Percentiles rank a stretch among this genome's conserved stretches.
Evolutionary conservation across 768 basidiomycete genomes (phyloP).

Genomic region (Omphalotus guepiniiformis): DNA sequence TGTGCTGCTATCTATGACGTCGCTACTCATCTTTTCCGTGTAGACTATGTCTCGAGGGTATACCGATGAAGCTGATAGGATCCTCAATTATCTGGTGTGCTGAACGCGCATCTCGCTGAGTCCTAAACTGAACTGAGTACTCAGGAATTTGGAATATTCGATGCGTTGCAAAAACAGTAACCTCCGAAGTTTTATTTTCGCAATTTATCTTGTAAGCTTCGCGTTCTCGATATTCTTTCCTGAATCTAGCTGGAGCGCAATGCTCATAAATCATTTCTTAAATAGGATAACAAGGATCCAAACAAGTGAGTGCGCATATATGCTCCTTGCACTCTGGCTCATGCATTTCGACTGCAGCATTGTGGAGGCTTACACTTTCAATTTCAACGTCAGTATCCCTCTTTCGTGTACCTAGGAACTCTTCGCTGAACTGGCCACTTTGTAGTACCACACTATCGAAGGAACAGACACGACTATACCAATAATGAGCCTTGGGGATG

Average conservation of each 20-base stretch:
- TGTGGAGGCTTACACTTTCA: conserved; percentile 85
- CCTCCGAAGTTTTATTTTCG: conserved; percentile 81
- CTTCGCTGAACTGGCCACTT: background rate
- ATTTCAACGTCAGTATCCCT: conserved; percentile 55
- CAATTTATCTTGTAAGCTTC: conserved; percentile 68
- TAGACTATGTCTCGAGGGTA: conserved; percentile 69
- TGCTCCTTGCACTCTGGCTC: conserved; percentile 13
- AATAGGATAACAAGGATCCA: conserved; percentile 78
- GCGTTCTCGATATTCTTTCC: background rate
- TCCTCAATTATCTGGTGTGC: conserved; percentile 76
- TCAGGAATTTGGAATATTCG: conserved; percentile 83
- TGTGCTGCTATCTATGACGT: background rate
- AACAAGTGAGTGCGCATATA: conserved; percentile 58
- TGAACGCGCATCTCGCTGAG: conserved; percentile 10
- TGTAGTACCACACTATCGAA: conserved; percentile 64
- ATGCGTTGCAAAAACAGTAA: conserved; percentile 83
- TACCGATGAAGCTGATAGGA: conserved; percentile 77
- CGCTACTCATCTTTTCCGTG: background rate
- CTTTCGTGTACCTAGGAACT: background rate
- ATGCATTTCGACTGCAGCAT: conserved; percentile 43
- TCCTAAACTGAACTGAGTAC: conserved; percentile 6
- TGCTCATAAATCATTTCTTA: conserved; percentile 7
- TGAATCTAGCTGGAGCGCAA: background rate
- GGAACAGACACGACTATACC: conserved; percentile 60
- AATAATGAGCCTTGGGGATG: conserved; percentile 68